These are phyloP conservation scores for Zygotorulaspora danielsina DNA, from an alignment of 805 yeast genomes.

Conservation along the genomic window DNA sequence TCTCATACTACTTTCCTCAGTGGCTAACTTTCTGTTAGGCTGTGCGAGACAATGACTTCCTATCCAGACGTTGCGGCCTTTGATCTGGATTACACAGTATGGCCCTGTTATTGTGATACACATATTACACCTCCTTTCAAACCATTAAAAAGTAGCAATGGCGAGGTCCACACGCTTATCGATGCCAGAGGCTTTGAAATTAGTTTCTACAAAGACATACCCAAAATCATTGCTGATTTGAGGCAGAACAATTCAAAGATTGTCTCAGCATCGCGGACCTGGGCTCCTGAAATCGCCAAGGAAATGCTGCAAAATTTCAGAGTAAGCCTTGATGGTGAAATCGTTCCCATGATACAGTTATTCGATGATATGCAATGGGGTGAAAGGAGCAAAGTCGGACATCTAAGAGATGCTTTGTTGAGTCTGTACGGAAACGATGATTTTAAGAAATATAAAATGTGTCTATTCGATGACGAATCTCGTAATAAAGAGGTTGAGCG, in stretches of 20 bases:
- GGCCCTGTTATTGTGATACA: slow-evolving; percentile 39
- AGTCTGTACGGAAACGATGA: slow-evolving; percentile 47
- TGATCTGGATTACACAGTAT: slow-evolving; percentile 37
- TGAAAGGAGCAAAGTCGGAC: slow-evolving; percentile 52
- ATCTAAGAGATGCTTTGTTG: slow-evolving; percentile 53
- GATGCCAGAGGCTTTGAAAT: slow-evolving; percentile 48
- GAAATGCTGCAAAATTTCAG: slow-evolving; percentile 52
- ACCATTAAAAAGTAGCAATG: slow-evolving; percentile 24
- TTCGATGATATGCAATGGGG: slow-evolving; percentile 70
- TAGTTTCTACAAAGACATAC: slow-evolving; percentile 64
- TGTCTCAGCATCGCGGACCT: slow-evolving; percentile 75
- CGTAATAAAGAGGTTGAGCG: slow-evolving; percentile 72
- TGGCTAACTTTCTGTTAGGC: no score
- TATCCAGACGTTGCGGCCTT: slow-evolving; percentile 38
- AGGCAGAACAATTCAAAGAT: slow-evolving; percentile 45
- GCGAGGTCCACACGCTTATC: slow-evolving; percentile 30
- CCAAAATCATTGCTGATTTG: slow-evolving; percentile 53
- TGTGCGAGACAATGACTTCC: no score
- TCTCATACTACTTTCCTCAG: no score
- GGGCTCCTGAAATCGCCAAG: slow-evolving; percentile 71
- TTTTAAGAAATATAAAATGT: slow-evolving; percentile 41
- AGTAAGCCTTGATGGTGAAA: slow-evolving; percentile 41
- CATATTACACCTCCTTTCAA: slow-evolving; percentile 35
- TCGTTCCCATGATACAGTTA: slow-evolving; percentile 28
- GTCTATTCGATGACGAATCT: slow-evolving; percentile 72